Evolutionary conservation across 495 filamentous ascomycete species (phyloP).

Genomic region (Peziza echinospora): DNA sequence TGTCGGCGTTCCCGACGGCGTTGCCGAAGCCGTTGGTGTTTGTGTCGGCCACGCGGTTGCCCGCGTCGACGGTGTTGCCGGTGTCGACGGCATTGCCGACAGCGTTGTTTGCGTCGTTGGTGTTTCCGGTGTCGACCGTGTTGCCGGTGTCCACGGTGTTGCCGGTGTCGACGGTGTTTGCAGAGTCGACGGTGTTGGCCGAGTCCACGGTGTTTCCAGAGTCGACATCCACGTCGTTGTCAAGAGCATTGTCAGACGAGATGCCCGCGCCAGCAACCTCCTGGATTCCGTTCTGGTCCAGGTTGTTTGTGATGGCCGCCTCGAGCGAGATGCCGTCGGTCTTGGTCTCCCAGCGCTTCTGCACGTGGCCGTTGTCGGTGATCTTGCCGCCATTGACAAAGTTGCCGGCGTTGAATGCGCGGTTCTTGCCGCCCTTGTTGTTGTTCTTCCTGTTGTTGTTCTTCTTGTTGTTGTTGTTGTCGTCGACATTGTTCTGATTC

Average conservation of each 20-base stretch:
- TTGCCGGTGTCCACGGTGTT: background rate
- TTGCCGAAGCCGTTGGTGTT: too few species aligned
- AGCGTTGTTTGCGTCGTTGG: background rate
- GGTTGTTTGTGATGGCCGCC: background rate
- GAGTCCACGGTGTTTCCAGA: too few species aligned
- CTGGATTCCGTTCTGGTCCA: background rate
- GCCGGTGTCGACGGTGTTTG: too few species aligned
- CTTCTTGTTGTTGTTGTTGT: background rate
- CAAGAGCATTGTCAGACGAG: background rate
- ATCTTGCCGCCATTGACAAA: background rate
- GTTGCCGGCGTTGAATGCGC: background rate
- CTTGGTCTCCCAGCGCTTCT: background rate
- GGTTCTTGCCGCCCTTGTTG: background rate
- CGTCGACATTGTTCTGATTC: too few species aligned
- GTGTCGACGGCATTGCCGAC: background rate
- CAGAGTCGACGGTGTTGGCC: too few species aligned
- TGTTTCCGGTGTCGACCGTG: too few species aligned
- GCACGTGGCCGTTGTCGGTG: background rate
- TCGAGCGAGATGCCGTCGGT: background rate
- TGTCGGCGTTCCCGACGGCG: background rate
- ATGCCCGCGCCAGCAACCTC: background rate
- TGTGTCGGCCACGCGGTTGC: too few species aligned
- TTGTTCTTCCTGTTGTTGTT: background rate
- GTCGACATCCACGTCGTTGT: background rate
- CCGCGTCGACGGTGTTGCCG: too few species aligned